These are phyloP conservation scores for Aspergillus sp. DNA, from an alignment of 2,329 filamentous ascomycete species.

Conservation along the genomic window DNA sequence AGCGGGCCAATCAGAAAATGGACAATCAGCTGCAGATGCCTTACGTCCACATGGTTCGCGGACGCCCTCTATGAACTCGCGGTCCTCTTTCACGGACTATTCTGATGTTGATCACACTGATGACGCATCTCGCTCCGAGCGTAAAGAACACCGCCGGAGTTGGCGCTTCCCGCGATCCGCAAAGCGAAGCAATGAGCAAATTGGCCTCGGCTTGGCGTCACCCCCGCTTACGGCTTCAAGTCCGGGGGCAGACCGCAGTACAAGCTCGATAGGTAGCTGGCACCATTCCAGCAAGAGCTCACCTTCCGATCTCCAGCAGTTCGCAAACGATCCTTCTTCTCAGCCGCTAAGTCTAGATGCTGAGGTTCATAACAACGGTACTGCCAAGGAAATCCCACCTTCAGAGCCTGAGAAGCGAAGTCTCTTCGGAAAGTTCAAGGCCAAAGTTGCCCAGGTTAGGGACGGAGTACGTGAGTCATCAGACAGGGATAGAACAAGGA, in stretches of 20 bases:
- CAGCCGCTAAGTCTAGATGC: conserved; percentile 40
- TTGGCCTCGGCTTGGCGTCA: conserved; percentile 43
- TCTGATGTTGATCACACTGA: conserved; percentile 77
- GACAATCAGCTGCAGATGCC: conserved; percentile 46
- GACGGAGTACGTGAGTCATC: conserved; percentile 55
- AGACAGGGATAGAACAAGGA: conserved; percentile 55
- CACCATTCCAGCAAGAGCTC: conserved; percentile 47
- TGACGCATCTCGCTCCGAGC: conserved; percentile 55
- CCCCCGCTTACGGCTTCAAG: conserved; percentile 61
- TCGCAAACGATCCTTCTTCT: conserved; percentile 36
- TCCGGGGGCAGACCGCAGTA: conserved; percentile 63
- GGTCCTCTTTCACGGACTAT: conserved; percentile 70
- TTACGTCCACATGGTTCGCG: conserved; percentile 71
- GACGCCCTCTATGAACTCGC: conserved; percentile 72
- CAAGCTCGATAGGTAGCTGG: conserved; percentile 66
- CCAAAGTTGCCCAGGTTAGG: conserved; percentile 56
- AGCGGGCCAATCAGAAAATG: conserved; percentile 37
- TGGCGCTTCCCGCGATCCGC: conserved; percentile 65
- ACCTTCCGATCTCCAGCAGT: conserved; percentile 43
- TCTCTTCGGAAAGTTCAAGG: conserved; percentile 64
- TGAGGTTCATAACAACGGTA: conserved; percentile 36
- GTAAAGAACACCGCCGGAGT: conserved; percentile 69
- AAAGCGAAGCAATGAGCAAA: conserved; percentile 57
- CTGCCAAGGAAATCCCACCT: conserved; percentile 17
- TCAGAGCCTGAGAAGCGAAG: conserved; percentile 57